These are phyloP conservation scores for Nicotiana attenuata DNA, from an alignment of 257 asterid genomes.

Conservation along the genomic window DNA sequence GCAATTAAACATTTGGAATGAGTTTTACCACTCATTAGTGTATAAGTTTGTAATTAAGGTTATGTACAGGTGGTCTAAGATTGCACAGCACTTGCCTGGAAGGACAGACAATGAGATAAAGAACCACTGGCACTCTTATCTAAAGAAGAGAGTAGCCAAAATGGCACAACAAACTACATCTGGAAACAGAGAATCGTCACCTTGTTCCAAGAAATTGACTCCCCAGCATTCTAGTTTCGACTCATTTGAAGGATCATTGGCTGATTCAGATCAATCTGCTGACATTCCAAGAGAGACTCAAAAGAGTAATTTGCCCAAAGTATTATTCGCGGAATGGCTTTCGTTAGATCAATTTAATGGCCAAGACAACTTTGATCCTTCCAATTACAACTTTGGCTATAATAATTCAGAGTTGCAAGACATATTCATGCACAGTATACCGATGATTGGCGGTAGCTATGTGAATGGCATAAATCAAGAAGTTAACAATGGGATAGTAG, in stretches of 20 bases:
- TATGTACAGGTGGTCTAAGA: constrained; percentile 60
- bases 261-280: constrained; percentile 34
- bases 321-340: constrained; percentile 80
- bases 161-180: constrained; percentile 1
- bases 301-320: constrained; percentile 47
- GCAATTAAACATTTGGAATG: not conserved
- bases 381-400: constrained; percentile 3
- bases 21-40: not conserved
- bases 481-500: constrained; percentile 14
- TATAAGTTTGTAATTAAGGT: not conserved
- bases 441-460: constrained; percentile 25
- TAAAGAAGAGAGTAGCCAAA: constrained; percentile 42
- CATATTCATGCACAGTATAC: constrained; percentile 19
- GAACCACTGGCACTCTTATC: constrained; percentile 63
- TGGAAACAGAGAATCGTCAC: constrained; percentile 14
- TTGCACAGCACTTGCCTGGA: constrained; percentile 57
- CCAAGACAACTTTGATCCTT: constrained; percentile 13
- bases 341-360: constrained; percentile 37
- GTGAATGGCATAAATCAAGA: constrained; percentile 20
- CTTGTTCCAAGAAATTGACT: constrained; percentile 19
- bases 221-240: constrained; percentile 24
- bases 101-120: constrained; percentile 70
- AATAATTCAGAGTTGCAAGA: constrained; percentile 28
- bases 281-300: constrained; percentile 14
- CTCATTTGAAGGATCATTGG: constrained; percentile 27